Percentiles rank a stretch among this genome's conserved stretches.
phyloP scores from a whole-genome alignment of 345 rosid species.

The Citrus australasica region DNA sequence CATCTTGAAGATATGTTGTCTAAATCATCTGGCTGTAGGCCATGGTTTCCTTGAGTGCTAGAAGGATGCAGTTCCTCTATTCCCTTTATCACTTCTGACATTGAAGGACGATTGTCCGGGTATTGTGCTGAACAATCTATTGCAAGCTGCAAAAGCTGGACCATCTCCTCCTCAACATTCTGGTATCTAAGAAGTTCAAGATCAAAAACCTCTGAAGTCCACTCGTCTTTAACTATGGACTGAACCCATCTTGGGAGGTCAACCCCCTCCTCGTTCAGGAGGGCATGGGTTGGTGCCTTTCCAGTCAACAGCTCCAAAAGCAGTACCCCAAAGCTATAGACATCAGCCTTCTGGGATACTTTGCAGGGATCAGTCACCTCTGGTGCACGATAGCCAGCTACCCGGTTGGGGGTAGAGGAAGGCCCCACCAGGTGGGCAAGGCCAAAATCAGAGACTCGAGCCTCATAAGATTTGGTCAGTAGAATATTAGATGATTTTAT shows the following conservation, averaged over 20 bases:
- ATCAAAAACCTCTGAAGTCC: constrained; percentile 87
- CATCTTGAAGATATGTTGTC: constrained; percentile 28
- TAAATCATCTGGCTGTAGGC: constrained; percentile 24
- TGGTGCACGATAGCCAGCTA: constrained; percentile 87
- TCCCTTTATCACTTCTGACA: constrained; percentile 54
- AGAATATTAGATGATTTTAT: constrained; percentile 91
- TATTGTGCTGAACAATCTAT: constrained; percentile 78
- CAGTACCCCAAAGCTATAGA: constrained; percentile 91
- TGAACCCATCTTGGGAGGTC: constrained; percentile 97
- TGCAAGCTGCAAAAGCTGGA: constrained; percentile 79
- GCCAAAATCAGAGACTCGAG: constrained; percentile 92
- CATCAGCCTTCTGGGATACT: constrained; percentile 93
- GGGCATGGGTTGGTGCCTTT: constrained; percentile 77
- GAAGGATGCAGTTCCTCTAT: constrained; percentile 49
- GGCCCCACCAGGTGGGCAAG: constrained; percentile 79
- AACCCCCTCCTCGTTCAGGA: constrained; percentile 86
- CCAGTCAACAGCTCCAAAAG: constrained; percentile 84
- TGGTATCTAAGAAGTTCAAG: constrained; percentile 81
- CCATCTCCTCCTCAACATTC: constrained; percentile 79
- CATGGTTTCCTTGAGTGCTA: constrained; percentile 22
- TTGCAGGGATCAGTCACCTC: constrained; percentile 88
- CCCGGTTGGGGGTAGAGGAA: constrained; percentile 69
- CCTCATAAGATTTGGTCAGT: constrained; percentile 63
- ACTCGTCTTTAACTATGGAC: constrained; percentile 79
- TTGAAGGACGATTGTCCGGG: constrained; percentile 77